Evolutionary conservation across 2,329 filamentous ascomycete species (phyloP).

Genomic region (Karstenula rhodostoma): DNA sequence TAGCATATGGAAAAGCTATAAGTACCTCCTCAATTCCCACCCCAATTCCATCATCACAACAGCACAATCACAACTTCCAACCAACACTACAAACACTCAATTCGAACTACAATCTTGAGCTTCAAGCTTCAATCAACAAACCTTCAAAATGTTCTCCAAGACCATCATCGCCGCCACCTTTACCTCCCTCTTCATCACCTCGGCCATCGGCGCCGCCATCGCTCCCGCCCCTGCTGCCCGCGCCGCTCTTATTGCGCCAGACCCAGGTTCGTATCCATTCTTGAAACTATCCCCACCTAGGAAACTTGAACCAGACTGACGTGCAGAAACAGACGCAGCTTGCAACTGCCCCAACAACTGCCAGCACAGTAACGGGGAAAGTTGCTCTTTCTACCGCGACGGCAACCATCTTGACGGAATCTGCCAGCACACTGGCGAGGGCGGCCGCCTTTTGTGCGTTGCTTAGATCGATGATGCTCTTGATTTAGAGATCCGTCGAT

Average conservation of each 20-base stretch:
- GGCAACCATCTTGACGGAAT: constrained; percentile 4
- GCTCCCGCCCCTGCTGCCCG: background rate
- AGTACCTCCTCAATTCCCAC: background rate
- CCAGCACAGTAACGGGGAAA: constrained; percentile 12
- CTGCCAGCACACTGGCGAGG: background rate
- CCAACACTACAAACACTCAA: constrained; percentile 5
- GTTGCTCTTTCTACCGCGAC: constrained; percentile 11
- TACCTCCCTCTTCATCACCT: constrained; percentile 9
- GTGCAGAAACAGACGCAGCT: background rate
- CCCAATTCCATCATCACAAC: constrained; percentile 12
- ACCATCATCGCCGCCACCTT: constrained; percentile 11
- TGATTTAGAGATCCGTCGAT: background rate
- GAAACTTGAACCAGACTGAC: background rate
- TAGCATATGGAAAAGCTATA: constrained; percentile 3
- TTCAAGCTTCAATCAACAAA: background rate
- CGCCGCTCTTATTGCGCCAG: background rate
- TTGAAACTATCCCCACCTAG: background rate
- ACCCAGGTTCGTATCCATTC: background rate
- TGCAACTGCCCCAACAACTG: constrained; percentile 16
- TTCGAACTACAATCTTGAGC: background rate
- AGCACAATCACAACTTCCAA: constrained; percentile 6
- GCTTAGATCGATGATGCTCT: background rate
- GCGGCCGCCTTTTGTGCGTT: background rate
- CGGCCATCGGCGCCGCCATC: constrained; percentile 8
- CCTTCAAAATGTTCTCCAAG: constrained; percentile 16